Evolutionary conservation across 2,329 filamentous ascomycete species (phyloP), one percentile per base, ranked within the genome.

Genomic region (Microdochium trichocladiopsis): DNA sequence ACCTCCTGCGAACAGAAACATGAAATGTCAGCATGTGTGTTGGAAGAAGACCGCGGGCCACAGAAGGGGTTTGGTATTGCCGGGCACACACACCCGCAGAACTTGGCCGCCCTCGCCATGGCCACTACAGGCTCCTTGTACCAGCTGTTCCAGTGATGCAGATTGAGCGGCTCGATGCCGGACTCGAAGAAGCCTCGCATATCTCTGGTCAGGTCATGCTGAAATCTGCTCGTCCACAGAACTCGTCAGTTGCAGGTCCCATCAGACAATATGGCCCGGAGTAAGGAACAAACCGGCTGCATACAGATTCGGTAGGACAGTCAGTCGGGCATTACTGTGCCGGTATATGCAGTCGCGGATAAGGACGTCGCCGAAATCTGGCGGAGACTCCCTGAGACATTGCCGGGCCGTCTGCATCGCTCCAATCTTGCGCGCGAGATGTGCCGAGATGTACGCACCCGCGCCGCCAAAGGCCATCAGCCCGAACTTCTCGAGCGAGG

Each of bases 91-190:
- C 14, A 37, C 33, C 82, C 81, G 57, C 81, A 84, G n/a, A 80
- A 61, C 9, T 72, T 62, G 8, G 72, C 66, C 14, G 80, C 67
- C 41, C 69, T 65, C 25, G 76, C 72, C 67, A 82, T 76, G 52
- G 73, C 69, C 47, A 72, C 70, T 41, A 83, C 69, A 48, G 75
- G 75, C 24, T 69, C 70, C 8, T 70, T 59, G 64, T 82, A 81
- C 79, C 80, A 84, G 12, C 74, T 78, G 62, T 82, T 83, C 80
- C 80, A 84, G 67, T 85, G 82, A 61, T 85, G 82, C 8, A 85
- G 67, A 49, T 75, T 82, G 12, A 84, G 65, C 0, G 79, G 76
- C n/a, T 69, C 66, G 24, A 73, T 65, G 1, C 79, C 78, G 2
- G 76, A 74, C 65, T 85, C 82, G 62, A 82, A 85, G 60, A 84